Evolutionary conservation across 2,329 filamentous ascomycete genomes (phyloP), one percentile per base, ranked within the genome.

Genomic region (Epichloe elymi): DNA sequence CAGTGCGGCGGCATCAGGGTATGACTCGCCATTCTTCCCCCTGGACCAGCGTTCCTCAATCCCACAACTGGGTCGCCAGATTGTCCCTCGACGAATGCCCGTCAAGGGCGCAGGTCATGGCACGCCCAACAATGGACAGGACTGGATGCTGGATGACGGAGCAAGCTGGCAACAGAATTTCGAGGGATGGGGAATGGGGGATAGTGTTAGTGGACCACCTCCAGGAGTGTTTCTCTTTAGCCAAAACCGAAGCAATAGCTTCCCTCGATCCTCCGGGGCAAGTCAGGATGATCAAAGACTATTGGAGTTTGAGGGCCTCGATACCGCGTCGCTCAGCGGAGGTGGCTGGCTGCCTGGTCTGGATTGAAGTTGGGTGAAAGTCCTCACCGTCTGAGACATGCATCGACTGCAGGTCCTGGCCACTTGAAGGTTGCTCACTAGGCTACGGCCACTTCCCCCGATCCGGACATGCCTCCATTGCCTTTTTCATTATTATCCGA

Each of bases 161-260:
- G 75, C 74, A 26, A 75, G 70, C 53, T 79, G 76, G 75, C 75
- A 80, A 52, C 74, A 78, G 50, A 73, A 76, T 53, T 80, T 80
- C 57, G 71, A 78, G 50, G 63, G 69, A 3, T 80, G 77, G 77
- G 72, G 70, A 36, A 61, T 72, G 50, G 61, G 65, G 30, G 59
- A 36, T 10, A 2, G 10, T 15, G 15, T 57, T 50, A 51, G 54
- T 30, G 57, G 57, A 3, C 54, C 63, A 37, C 55, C 59, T 23
- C 58, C 54, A 10, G 56, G 58, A 12, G 54, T 63, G 7, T 67
- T 67, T 46, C 55, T 65, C 50, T 65, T 67, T 56, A 54, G 58
- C 30, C 55, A 59, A 17, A 52, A 54, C 35, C 51, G 46, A 35
- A 58, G 50, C 41, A 56, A 54, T 43, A 56, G 50, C 43, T 43